A percentile compares a stretch with the other conserved stretches of the same genome.
phyloP scores from a whole-genome alignment of 176 grass and related monocot species.

The Poa pratensis region DNA sequence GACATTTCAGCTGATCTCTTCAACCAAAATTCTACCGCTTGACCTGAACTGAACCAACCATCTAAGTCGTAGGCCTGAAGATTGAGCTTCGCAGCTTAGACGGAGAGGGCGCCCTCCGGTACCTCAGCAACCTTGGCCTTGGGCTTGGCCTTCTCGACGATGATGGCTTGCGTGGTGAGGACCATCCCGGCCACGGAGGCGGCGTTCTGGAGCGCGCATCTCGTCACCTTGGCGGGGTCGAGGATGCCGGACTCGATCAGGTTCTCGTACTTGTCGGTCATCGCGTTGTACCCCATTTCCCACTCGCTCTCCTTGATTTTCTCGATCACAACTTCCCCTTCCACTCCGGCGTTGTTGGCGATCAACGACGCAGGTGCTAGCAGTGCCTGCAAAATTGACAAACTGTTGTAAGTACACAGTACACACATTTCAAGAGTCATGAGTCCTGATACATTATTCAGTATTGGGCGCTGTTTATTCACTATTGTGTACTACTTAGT shows the following conservation, averaged over 20 bases:
- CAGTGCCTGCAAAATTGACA: constrained; percentile 48
- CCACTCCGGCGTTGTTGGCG: constrained; percentile 61
- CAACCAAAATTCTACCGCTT: constrained; percentile 42
- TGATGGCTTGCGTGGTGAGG: constrained; percentile 64
- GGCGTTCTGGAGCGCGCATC: constrained; percentile 63
- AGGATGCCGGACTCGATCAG: constrained; percentile 59
- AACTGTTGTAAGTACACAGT: neutral
- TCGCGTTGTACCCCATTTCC: constrained; percentile 66
- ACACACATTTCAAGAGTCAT: neutral
- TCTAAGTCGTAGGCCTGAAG: constrained; percentile 2
- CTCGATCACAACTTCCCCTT: constrained; percentile 70
- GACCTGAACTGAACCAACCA: constrained; percentile 12
- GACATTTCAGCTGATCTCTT: constrained; percentile 9
- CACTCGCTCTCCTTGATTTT: constrained; percentile 58
- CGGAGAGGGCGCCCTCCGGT: constrained; percentile 30
- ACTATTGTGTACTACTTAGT: too few relatives aligned
- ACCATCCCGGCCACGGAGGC: constrained; percentile 71
- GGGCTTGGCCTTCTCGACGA: constrained; percentile 66
- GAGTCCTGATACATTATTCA: neutral
- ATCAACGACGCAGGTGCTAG: constrained; percentile 57
- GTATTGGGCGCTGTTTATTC: too few relatives aligned
- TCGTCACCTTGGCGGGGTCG: constrained; percentile 67
- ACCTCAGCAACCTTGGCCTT: constrained; percentile 39
- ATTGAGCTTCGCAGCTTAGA: constrained; percentile 27
- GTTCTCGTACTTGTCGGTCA: constrained; percentile 60